Percentiles rank a stretch among this genome's conserved stretches.
Conservation (phyloP, 129 eudicot genomes). For the Arctium minus region DNA sequence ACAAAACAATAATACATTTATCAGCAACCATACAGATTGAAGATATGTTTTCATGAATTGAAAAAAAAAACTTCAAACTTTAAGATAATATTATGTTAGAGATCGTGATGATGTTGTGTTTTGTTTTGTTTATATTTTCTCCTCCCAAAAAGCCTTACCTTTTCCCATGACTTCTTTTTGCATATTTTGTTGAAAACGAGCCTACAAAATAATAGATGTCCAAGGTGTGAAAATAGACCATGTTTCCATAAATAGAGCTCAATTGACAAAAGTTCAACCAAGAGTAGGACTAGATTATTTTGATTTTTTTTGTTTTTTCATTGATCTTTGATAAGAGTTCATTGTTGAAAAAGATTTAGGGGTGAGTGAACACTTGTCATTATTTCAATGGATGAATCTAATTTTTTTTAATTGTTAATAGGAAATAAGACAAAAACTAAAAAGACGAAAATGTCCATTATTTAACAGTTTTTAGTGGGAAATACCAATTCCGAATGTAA, state of each 20-base stretch:
- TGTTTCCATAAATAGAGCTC: constrained; percentile 31
- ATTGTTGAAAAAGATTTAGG: too few relatives aligned
- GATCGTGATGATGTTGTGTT: constrained; percentile 15
- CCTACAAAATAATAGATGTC: constrained; percentile 27
- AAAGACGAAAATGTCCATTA: too few relatives aligned
- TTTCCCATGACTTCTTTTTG: constrained; percentile 25
- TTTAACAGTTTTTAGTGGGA: too few relatives aligned
- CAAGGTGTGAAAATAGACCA: constrained; percentile 27
- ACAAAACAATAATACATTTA: too few relatives aligned
- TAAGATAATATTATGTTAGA: not conserved
- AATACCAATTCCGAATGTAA: too few relatives aligned
- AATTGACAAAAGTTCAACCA: constrained; percentile 21
- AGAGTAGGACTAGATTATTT: not conserved
- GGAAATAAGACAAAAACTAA: too few relatives aligned
- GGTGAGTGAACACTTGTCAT: too few relatives aligned
- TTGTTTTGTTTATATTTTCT: not conserved
- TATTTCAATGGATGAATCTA: too few relatives aligned
- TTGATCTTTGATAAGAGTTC: too few relatives aligned
- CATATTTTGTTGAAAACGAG: constrained; percentile 25
- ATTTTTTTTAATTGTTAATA: too few relatives aligned
- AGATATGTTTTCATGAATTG: not conserved
- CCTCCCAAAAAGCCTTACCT: constrained; percentile 4
- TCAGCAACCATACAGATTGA: not conserved
- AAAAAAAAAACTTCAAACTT: not conserved
- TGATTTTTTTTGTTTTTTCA: too few relatives aligned